Base-by-base conservation (phyloP, 2,329 filamentous ascomycete genomes). In the Acephala macrosclerotiorum region DNA sequence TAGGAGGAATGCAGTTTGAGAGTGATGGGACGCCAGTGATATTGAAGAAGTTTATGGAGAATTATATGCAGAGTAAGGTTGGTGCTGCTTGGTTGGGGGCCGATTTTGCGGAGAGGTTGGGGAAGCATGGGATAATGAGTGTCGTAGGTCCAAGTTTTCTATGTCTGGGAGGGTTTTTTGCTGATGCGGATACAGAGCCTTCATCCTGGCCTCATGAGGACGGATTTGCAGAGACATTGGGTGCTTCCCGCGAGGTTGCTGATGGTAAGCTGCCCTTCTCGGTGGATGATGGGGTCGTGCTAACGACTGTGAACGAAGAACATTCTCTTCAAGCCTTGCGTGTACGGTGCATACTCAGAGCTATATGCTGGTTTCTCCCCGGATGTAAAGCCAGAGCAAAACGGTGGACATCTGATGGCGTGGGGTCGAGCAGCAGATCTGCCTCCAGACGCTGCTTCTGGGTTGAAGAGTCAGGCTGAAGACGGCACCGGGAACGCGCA, bases 171-270 rank as follows among this genome's bases (percentile, higher is more conserved):
- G 18, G 20, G 18, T 45, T 20, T 3, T 33, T 47, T 29, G 65
- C 63, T 67, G 65, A 67, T 61, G 49, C 11, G 58, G 35, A 26
- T 4, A 35, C 33, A 74, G 70, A 63, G 67, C 25, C 67, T 80
- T 35, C 80, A 82, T 68, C 81, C 81, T 0, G 81, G 81, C 0
- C 78, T 80, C 40, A 75, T 82, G 68, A 72, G 65, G 47, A 81
- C 79, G 8, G 76, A 78, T 29, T 67, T 81, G 16, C 73, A 77
- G 55, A 69, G 78, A 35, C 71, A 79, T 59, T 64, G 66, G 61
- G 29, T 66, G 22, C 14, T 61, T 18, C 29, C 68, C 2, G 55
- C 58, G 8, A 42, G 57, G 8, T 25, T 64, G 1, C 20, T 68
- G 11, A 71, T 76, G 71, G 69, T 72, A 60, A 61, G 60, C 61